Base-by-base conservation (phyloP, 148 eudicot species). In the Nepenthes gracilis region DNA sequence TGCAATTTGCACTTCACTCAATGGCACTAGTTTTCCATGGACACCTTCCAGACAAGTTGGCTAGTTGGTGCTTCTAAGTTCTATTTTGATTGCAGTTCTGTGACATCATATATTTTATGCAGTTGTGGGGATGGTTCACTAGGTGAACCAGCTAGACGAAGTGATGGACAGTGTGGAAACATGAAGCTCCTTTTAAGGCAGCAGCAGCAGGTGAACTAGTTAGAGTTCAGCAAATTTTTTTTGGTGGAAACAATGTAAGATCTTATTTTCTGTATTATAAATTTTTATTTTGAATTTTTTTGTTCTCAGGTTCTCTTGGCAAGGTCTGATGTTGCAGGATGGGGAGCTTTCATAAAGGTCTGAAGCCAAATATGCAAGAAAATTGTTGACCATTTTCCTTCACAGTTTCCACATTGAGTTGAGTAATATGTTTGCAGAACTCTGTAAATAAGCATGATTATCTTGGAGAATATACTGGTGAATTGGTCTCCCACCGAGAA, bases 301-400 rank as follows among this genome's bases (percentile, higher is more conserved):
- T 49, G 53, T 62, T 52, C 60, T 60, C 76, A 90, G 97, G 77
- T 90, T 62, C 83, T 90, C 37, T 76, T 90, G 80, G 87, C 87
- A 48, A 83, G 80, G 70, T 90, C 97, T 50, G 89, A 83, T 75
- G 78, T 90, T 57, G 85, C 89, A 57, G 97, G 97, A 60, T 90
- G 97, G 97, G 97, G 97, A 75, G 97, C 92, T 64, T 90, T 90
- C 67, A 74, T 85, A 72, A 90, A 87, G 95, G 97, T 90, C 78
- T 57, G 66, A 54, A 48, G 38, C 15, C n/a, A 14, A 14, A 55
- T 55, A 10, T 55, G 4, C 7, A 10, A 55, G 10, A 33, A 1
- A 32, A 35, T 33, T 23, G 23, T 33, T 33, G 2, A 45, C 50
- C 58, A 34, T 5, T 36, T 55, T 50, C 35, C 72, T 45, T 69